A percentile compares a stretch with the other conserved stretches of the same genome.
Conservation (phyloP, 139 green algal genomes). For the Astrephomene gubernaculifera region DNA sequence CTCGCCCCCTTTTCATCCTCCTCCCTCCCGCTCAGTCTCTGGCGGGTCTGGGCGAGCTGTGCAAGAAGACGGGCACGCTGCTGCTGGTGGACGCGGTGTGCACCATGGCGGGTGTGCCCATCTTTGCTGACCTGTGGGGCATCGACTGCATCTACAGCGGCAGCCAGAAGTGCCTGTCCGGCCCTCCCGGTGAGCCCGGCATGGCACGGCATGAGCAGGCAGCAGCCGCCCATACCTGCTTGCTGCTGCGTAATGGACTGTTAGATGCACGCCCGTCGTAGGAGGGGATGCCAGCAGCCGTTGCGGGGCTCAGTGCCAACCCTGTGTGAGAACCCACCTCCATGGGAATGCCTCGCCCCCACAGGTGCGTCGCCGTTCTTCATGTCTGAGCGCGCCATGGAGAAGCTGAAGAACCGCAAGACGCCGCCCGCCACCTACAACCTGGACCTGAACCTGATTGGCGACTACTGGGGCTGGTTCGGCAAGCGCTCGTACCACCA, state of each 20-base stretch:
- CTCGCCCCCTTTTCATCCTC: background rate
- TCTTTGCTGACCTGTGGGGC: slow-evolving; percentile 76
- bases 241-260: too few species aligned
- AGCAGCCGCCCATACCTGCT: too few species aligned
- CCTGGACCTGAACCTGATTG: slow-evolving; percentile 88
- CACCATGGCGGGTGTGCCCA: slow-evolving; percentile 67
- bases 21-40: slow-evolving; percentile 33
- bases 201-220: too few species aligned
- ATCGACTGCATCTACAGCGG: slow-evolving; percentile 91
- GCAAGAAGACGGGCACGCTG: slow-evolving; percentile 81
- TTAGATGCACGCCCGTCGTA: too few species aligned
- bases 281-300: too few species aligned
- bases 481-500: slow-evolving; percentile 86
- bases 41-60: slow-evolving; percentile 87
- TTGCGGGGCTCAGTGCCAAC: too few species aligned
- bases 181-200: slow-evolving; percentile 63
- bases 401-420: slow-evolving; percentile 85
- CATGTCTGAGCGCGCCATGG: slow-evolving; percentile 77
- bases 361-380: slow-evolving; percentile 82
- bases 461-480: slow-evolving; percentile 79
- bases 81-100: slow-evolving; percentile 96
- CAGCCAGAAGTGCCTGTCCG: slow-evolving; percentile 91
- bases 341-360: background rate
- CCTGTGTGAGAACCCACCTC: too few species aligned
- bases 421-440: slow-evolving; percentile 83